Base-by-base conservation (phyloP, 75 land plant species). In the Larix kaempferi region DNA sequence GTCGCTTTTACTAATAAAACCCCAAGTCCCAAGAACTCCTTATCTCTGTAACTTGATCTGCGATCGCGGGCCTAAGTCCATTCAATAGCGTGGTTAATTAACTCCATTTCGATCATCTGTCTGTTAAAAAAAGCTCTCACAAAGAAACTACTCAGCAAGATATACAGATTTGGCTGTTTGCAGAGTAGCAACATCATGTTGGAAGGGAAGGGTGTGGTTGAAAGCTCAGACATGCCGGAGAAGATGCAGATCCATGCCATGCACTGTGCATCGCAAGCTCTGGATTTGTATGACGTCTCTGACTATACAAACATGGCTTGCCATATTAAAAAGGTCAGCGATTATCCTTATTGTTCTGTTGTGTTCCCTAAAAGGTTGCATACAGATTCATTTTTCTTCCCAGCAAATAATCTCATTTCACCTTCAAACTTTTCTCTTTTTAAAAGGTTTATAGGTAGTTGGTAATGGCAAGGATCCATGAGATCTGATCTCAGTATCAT, bases 201-300 rank as follows among this genome's bases (percentile, higher is more conserved):
- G 86, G 98, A 95, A 83, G 98, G 95, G 37, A 93, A 86, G 80
- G 95, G 89, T 5, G 74, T 88, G 78, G 64, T 95, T 16, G 84
- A 89, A 19, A 90, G 87, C 56, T 84, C 98, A 63, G 98, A 95
- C 83, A 95, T 95, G 98, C 87, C 95, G 0, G 61, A 56, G 86
- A 88, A 85, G 83, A 91, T 95, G 95, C 98, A 95, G 88, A 64
- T 82, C 27, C 93, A 85, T 61, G 98, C 98, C 62, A 91, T 93
- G 92, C 76, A 84, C 22, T 85, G 82, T 57, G 94, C 98, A 41
- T 95, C 95, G 64, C 78, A 91, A 66, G 98, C 98, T 69, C 84
- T 95, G 27, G 98, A 93, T 80, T 63, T 91, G 65, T 85, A 84
- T 73, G 92, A 93, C 65, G 87, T 91, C 29, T 29, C 80, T 41